phyloP scores from a whole-genome alignment of 2,329 filamentous ascomycete genomes.

The Aspergillus viridinutans region DNA sequence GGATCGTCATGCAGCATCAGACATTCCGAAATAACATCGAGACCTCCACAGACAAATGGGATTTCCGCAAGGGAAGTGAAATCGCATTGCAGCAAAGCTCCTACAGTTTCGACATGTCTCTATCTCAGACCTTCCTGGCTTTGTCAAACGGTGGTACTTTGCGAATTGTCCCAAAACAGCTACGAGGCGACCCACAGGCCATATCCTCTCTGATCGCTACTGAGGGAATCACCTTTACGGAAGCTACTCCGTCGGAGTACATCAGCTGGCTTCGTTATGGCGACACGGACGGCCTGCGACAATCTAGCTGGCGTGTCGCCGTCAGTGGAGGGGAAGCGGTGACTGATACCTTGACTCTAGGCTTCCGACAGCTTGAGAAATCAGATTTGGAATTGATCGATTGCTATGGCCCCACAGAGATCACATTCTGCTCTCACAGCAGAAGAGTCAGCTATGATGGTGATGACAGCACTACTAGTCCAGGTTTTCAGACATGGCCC shows the following conservation, averaged over 20 bases:
- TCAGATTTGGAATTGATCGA: conserved; percentile 17
- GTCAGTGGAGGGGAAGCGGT: conserved; percentile 22
- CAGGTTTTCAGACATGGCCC: conserved; percentile 25
- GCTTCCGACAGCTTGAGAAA: conserved; percentile 11
- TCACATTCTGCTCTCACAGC: conserved; percentile 16
- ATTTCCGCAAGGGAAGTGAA: not conserved
- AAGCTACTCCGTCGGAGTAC: conserved; percentile 15
- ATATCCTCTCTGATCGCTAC: conserved; percentile 5
- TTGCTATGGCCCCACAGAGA: conserved; percentile 27
- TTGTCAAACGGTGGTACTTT: conserved; percentile 9
- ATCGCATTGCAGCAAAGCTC: conserved; percentile 14
- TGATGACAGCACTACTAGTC: not conserved
- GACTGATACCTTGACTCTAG: conserved; percentile 3
- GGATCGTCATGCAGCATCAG: conserved; percentile 32
- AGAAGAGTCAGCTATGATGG: conserved; percentile 2
- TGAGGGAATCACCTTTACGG: conserved; percentile 6
- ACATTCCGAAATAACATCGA: not conserved
- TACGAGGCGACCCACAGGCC: conserved; percentile 8
- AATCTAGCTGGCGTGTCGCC: conserved; percentile 3
- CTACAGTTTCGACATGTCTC: conserved; percentile 9
- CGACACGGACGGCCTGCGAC: not conserved
- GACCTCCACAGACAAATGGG: not conserved
- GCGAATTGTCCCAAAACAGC: not conserved
- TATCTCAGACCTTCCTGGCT: conserved; percentile 8
- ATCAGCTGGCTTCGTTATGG: conserved; percentile 5